Percentiles rank a stretch among this genome's conserved stretches.
phyloP scores from a whole-genome alignment of 2,329 filamentous ascomycete genomes.

The Alternaria dauci region DNA sequence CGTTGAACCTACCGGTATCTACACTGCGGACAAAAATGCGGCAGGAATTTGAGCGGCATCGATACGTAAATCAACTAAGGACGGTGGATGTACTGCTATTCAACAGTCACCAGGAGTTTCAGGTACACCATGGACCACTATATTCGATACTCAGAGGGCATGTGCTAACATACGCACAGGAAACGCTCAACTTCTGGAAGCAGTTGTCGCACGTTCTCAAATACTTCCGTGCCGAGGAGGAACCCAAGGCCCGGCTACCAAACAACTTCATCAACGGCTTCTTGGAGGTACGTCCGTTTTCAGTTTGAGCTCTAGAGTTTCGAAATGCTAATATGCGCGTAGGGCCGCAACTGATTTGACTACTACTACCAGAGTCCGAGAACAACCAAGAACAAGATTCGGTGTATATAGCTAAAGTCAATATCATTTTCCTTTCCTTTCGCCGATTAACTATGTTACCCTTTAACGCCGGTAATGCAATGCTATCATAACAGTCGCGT shows the following conservation, averaged over 20 bases:
- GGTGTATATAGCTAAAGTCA: constrained; percentile 47
- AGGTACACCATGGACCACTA: constrained; percentile 65
- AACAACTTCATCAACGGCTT: constrained; percentile 93
- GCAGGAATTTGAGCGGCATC: constrained; percentile 95
- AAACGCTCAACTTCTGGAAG: constrained; percentile 99
- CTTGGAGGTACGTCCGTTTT: constrained; percentile 75
- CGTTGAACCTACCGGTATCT: constrained; percentile 85
- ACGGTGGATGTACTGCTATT: constrained; percentile 90
- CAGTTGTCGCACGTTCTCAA: constrained; percentile 95
- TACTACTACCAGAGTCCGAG: constrained; percentile 10
- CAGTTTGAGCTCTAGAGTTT: too few species aligned
- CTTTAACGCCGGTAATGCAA: constrained; percentile 48
- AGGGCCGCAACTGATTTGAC: constrained; percentile 51
- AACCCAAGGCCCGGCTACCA: constrained; percentile 77
- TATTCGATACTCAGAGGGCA: background rate
- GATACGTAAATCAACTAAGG: constrained; percentile 87
- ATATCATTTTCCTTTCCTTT: constrained; percentile 48
- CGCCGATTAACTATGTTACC: constrained; percentile 31
- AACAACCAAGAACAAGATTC: constrained; percentile 27
- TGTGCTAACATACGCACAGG: constrained; percentile 61
- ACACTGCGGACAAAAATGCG: constrained; percentile 90
- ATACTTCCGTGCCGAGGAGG: constrained; percentile 92
- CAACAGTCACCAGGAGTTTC: constrained; percentile 92
- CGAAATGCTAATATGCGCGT: constrained; percentile 15
- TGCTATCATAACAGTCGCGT: background rate